These are phyloP conservation scores for Paraconiothyrium brasiliense DNA, from an alignment of 2,329 filamentous ascomycete genomes.

Conservation along the genomic window DNA sequence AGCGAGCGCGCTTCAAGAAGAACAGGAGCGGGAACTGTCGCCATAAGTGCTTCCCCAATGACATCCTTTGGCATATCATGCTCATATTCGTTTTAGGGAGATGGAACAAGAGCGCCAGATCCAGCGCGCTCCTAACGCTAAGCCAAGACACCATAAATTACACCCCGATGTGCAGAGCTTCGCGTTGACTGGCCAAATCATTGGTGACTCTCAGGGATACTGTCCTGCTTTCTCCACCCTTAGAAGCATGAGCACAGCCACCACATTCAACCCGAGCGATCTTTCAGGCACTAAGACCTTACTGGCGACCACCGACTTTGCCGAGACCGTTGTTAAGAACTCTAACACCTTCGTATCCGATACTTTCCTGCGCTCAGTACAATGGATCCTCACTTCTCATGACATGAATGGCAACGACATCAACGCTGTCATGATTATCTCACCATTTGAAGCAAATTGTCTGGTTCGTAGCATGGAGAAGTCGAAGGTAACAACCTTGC, in stretches of 20 bases:
- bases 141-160: slow-evolving; percentile 54
- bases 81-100: slow-evolving; percentile 51
- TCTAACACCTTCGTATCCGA: slow-evolving; percentile 46
- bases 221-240: slow-evolving; percentile 59
- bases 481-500: slow-evolving; percentile 53
- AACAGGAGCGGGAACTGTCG: slow-evolving; percentile 74
- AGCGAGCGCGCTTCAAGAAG: slow-evolving; percentile 63
- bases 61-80: not conserved
- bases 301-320: slow-evolving; percentile 63
- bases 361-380: slow-evolving; percentile 61
- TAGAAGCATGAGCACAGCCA: slow-evolving; percentile 51
- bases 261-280: slow-evolving; percentile 39
- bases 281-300: slow-evolving; percentile 47
- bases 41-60: slow-evolving; percentile 42
- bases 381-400: slow-evolving; percentile 58
- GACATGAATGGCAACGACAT: not conserved
- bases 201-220: slow-evolving; percentile 44
- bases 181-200: slow-evolving; percentile 48
- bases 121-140: slow-evolving; percentile 56
- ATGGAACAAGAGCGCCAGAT: slow-evolving; percentile 68
- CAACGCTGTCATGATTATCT: slow-evolving; percentile 63
- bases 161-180: slow-evolving; percentile 57
- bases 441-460: slow-evolving; percentile 67
- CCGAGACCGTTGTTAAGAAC: slow-evolving; percentile 51
- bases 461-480: slow-evolving; percentile 55